Conservation (phyloP, 2,329 filamentous ascomycete genomes). For the Tolypocladium tropicale region DNA sequence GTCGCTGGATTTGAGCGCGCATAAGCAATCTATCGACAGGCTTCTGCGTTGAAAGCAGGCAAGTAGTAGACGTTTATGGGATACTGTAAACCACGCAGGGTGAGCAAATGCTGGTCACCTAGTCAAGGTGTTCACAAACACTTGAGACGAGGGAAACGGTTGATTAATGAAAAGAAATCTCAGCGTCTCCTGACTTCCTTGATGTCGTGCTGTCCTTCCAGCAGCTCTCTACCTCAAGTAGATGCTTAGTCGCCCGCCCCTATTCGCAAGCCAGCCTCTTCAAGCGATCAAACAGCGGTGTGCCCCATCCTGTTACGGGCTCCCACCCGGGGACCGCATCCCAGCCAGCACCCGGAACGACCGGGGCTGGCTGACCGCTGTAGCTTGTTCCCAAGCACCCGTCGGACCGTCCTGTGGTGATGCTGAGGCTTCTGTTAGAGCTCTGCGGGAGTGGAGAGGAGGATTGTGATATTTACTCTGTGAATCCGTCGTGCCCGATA, state of each 20-base stretch:
- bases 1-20: neutral
- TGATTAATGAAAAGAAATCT: too few relatives aligned
- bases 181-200: too few relatives aligned
- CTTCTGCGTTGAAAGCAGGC: too few relatives aligned
- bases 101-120: too few relatives aligned
- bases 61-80: too few relatives aligned
- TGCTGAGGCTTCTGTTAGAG: conserved; percentile 13
- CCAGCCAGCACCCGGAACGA: conserved; percentile 7
- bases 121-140: too few relatives aligned
- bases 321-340: conserved; percentile 6
- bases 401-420: conserved; percentile 20
- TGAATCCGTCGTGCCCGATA: conserved; percentile 18
- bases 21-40: too few relatives aligned
- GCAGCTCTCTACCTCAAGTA: too few relatives aligned
- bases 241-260: too few relatives aligned
- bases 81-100: too few relatives aligned
- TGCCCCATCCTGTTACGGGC: conserved; percentile 7
- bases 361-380: conserved; percentile 5
- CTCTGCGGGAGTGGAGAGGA: neutral
- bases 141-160: too few relatives aligned
- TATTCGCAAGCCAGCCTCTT: neutral
- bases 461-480: conserved; percentile 18
- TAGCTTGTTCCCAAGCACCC: conserved; percentile 20
- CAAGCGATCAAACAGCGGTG: conserved; percentile 6
- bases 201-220: too few relatives aligned